Percentiles rank a stretch among this genome's conserved stretches.
Conservation (phyloP, 192 early-diverging fungal species). For the Glomus cerebriforme region DNA sequence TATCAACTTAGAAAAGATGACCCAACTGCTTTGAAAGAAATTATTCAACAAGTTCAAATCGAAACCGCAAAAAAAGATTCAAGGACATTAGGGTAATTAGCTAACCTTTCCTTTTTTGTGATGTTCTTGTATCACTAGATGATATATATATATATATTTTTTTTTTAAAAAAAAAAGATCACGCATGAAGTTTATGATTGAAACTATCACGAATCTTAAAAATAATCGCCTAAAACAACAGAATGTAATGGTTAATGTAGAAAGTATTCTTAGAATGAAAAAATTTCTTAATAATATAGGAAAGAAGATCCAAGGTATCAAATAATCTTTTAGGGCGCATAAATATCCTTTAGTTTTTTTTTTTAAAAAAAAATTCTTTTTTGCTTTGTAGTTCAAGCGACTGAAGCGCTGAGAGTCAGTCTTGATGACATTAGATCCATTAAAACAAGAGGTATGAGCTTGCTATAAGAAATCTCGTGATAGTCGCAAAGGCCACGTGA, state of each 20-base stretch:
- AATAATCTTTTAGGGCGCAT: neutral
- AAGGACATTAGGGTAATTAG: conserved; percentile 44
- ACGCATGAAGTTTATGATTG: conserved; percentile 92
- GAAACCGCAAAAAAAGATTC: conserved; percentile 49
- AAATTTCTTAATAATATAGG: conserved; percentile 73
- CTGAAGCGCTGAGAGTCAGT: conserved; percentile 81
- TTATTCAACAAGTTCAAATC: conserved; percentile 72
- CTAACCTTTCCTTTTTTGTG: neutral
- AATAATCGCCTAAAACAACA: conserved; percentile 84
- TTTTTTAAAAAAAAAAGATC: conserved; percentile 36
- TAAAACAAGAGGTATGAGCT: conserved; percentile 69
- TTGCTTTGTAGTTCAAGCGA: conserved; percentile 22
- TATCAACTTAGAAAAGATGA: conserved; percentile 89
- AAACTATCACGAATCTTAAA: conserved; percentile 90
- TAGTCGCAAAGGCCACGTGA: neutral
- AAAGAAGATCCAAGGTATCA: conserved; percentile 45
- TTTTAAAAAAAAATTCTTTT: conserved; percentile 27
- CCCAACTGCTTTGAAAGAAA: conserved; percentile 87
- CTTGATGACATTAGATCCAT: conserved; percentile 83
- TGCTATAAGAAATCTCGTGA: neutral
- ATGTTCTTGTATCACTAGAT: neutral
- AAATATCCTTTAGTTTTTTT: neutral
- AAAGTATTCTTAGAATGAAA: conserved; percentile 73
- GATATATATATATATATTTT: neutral
- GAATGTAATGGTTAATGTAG: conserved; percentile 51